Conservation (phyloP, 73 alveolate genomes). For the Vitrella brassicaformis region DNA sequence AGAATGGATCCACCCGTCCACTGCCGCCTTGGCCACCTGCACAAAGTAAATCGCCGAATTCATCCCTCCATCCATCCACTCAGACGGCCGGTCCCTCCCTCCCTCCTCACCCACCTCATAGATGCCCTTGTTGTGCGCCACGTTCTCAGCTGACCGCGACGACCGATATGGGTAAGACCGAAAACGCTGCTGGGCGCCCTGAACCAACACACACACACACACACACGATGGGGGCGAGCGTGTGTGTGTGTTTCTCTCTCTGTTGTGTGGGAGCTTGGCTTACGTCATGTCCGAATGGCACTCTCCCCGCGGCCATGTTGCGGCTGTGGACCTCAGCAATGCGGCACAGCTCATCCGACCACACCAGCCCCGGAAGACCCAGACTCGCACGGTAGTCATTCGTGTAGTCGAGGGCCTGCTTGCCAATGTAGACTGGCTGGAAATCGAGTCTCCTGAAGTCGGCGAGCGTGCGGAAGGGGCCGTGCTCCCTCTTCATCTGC, state of each 20-base stretch:
- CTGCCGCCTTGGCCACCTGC: constrained; percentile 59
- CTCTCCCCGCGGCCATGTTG: constrained; percentile 72
- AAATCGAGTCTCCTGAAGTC: background rate
- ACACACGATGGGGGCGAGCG: too few relatives aligned
- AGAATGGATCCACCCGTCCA: constrained; percentile 86
- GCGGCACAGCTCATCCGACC: constrained; percentile 70
- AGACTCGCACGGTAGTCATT: constrained; percentile 65
- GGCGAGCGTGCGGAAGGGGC: too few relatives aligned
- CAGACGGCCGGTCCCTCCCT: constrained; percentile 39
- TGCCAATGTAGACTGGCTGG: constrained; percentile 19
- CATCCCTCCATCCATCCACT: constrained; percentile 74
- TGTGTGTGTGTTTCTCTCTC: too few relatives aligned
- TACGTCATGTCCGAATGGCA: constrained; percentile 75
- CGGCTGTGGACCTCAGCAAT: constrained; percentile 63
- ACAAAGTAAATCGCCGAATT: too few relatives aligned
- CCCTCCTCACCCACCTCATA: constrained; percentile 63
- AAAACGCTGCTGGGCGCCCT: constrained; percentile 74
- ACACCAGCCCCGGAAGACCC: constrained; percentile 60
- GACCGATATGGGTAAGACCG: constrained; percentile 59
- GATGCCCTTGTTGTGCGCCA: constrained; percentile 65
- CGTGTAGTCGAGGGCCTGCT: constrained; percentile 72
- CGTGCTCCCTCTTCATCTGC: too few relatives aligned
- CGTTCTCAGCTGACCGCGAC: constrained; percentile 78
- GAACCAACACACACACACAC: too few relatives aligned
- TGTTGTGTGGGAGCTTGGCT: too few relatives aligned